These are phyloP conservation scores for Hyparrhenia diplandra DNA, from an alignment of 176 grass and related monocot species.

Conservation along the genomic window DNA sequence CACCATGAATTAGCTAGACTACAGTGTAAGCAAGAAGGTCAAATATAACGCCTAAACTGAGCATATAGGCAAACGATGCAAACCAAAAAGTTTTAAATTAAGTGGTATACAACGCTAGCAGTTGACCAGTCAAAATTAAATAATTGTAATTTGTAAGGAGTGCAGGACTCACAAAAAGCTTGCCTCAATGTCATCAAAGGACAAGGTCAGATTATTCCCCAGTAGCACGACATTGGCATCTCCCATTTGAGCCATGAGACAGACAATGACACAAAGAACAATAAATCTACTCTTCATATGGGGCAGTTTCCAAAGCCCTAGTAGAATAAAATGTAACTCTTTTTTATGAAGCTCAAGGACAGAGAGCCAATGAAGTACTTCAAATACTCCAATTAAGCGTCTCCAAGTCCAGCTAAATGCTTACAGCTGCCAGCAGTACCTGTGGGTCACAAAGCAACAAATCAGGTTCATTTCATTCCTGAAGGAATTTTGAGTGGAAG, in stretches of 20 bases:
- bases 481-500: not conserved
- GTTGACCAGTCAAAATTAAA: not conserved
- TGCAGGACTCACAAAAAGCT: slow-evolving; percentile 58
- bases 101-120: not conserved
- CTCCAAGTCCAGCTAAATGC: not conserved
- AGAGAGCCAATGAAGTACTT: slow-evolving; percentile 5
- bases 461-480: not conserved
- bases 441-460: slow-evolving; percentile 36
- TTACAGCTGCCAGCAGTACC: slow-evolving; percentile 8
- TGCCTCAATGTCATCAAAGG: slow-evolving; percentile 64
- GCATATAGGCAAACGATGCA: not conserved
- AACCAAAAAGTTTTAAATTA: not conserved
- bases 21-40: not conserved
- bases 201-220: slow-evolving; percentile 69
- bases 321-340: slow-evolving; percentile 7
- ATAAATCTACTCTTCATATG: slow-evolving; percentile 26
- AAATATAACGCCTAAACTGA: not conserved
- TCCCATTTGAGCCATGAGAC: slow-evolving; percentile 44
- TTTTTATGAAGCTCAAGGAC: not conserved
- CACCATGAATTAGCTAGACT: not conserved
- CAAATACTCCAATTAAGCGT: slow-evolving; percentile 24
- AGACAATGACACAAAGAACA: slow-evolving; percentile 29
- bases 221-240: slow-evolving; percentile 76
- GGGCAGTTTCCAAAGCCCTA: not conserved
- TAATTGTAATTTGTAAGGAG: not conserved